Percentiles rank a stretch among this genome's conserved stretches.
phyloP scores from a whole-genome alignment of 176 grass and related monocot genomes.

The Eragrostis curvula region DNA sequence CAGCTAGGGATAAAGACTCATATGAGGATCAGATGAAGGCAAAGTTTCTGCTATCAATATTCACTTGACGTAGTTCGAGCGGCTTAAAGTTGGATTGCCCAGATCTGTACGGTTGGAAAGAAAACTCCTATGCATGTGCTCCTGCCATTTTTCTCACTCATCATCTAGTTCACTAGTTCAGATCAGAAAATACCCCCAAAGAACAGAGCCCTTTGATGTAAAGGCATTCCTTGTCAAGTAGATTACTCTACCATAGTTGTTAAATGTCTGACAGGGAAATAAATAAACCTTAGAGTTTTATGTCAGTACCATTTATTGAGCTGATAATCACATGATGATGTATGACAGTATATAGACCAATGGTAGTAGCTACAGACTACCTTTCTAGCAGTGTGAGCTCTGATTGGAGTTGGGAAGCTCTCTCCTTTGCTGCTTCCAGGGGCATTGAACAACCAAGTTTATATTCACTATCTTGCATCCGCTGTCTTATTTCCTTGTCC shows the following conservation, averaged over 20 bases:
- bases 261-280: background rate
- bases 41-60: slow-evolving; percentile 11
- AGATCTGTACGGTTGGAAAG: background rate
- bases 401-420: slow-evolving; percentile 79
- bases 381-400: slow-evolving; percentile 84
- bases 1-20: background rate
- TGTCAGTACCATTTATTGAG: background rate
- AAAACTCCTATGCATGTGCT: background rate
- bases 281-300: slow-evolving; percentile 4
- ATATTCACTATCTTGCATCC: slow-evolving; percentile 80
- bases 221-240: slow-evolving; percentile 6
- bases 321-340: slow-evolving; percentile 2
- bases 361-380: slow-evolving; percentile 23
- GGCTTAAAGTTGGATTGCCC: background rate
- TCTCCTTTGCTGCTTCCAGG: slow-evolving; percentile 71
- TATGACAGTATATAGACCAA: background rate
- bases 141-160: background rate
- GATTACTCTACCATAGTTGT: background rate
- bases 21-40: background rate
- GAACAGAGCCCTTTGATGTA: background rate
- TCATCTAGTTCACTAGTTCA: slow-evolving; percentile 8
- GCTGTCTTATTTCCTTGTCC: slow-evolving; percentile 88
- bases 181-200: background rate
- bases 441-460: slow-evolving; percentile 90
- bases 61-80: background rate